Evolutionary conservation across 2,329 filamentous ascomycete species (phyloP), one percentile per base, ranked within the genome.

Genomic region (Hypoxylon sp.): DNA sequence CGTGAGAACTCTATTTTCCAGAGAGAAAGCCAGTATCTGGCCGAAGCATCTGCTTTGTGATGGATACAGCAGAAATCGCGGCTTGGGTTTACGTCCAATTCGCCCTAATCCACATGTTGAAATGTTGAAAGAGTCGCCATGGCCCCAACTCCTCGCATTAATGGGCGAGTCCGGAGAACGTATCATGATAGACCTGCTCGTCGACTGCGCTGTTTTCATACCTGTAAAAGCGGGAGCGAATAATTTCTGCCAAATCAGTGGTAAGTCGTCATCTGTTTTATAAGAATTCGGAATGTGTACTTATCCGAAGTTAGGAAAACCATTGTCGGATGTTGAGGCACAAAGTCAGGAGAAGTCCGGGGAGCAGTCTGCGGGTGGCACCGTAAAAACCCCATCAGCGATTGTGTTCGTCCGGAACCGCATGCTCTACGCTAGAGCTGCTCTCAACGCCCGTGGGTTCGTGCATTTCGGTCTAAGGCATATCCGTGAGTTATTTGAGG

Each of bases 401-500:
- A 93, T 98, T 59, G 79, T 82, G 1, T 90, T 99, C 71, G 87
- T 94, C 48, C 89, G 94, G 62, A 93, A 87, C 72, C 88, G 93
- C 19, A 96, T 97, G 82, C 83, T 98, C 51, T 98, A 97, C 77
- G 90, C 91, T 20, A 89, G 88, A 70, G 87, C 93, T 19, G 84
- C 86, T 1, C 80, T 94, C 28, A 94, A 90, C 71, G 82, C 87
- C 2, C 86, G 85, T 69, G 89, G 91, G 2, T 78, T 82, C 7
- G 84, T 95, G 6, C 84, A 87, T 17, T 89, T 91, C 74, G 94
- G 95, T 1, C 83, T 97, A 56, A 88, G 89, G 67, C 91, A 92
- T 75, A 92, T 92, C 58, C 94, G 92, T 96, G 83, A 73, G 89
- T 80, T 26, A 1, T n/a, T 15, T 11, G n/a, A 13, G 4, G 51